Conservation (phyloP, 2,329 filamentous ascomycete species). For the Ustulina deusta region DNA sequence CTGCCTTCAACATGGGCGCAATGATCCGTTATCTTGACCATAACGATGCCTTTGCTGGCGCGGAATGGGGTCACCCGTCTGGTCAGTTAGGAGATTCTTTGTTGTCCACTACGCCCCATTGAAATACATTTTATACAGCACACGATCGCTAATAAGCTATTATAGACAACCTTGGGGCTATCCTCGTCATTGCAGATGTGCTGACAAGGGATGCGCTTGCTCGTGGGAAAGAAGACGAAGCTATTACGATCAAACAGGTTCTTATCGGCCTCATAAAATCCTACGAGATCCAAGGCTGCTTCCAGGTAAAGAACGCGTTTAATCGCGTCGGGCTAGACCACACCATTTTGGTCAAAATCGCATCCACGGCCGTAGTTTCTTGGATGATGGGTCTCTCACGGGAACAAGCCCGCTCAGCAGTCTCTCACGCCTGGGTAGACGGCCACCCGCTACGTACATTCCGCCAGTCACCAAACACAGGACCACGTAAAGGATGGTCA, state of each 20-base stretch:
- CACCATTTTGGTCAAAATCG: conserved; percentile 56
- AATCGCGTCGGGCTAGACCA: conserved; percentile 57
- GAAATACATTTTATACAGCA: background rate
- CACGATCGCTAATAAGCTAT: background rate
- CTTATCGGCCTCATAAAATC: conserved; percentile 51
- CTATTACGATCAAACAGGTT: conserved; percentile 48
- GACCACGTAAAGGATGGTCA: conserved; percentile 57
- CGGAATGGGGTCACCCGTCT: conserved; percentile 59
- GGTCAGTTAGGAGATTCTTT: conserved; percentile 21
- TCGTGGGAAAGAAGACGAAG: conserved; percentile 13
- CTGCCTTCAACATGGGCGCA: conserved; percentile 54
- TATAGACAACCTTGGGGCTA: conserved; percentile 55
- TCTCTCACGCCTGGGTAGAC: conserved; percentile 57
- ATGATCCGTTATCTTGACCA: conserved; percentile 57
- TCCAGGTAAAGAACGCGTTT: conserved; percentile 48
- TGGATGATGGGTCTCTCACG: conserved; percentile 54
- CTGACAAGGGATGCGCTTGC: conserved; percentile 44
- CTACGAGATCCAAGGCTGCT: conserved; percentile 57
- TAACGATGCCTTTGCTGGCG: conserved; percentile 55
- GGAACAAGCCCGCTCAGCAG: conserved; percentile 50
- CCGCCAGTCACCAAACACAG: conserved; percentile 51
- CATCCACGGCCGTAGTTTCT: conserved; percentile 54
- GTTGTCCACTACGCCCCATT: background rate
- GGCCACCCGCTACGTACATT: conserved; percentile 53
- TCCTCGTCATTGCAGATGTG: conserved; percentile 52